phyloP scores from a whole-genome alignment of 805 yeast species.

The Ogataea ramenticola region DNA sequence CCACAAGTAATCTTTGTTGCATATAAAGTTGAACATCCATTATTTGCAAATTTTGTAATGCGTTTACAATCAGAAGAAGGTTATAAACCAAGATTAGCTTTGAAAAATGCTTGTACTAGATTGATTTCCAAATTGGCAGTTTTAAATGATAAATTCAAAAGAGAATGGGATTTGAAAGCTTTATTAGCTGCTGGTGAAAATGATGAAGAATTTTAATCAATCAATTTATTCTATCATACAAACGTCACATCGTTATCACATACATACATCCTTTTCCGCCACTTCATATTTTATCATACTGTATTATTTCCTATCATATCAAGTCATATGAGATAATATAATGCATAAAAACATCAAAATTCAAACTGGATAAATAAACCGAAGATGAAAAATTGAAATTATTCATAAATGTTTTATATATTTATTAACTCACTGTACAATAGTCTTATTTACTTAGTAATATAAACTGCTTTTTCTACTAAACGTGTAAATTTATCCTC shows the following conservation, averaged over 20 bases:
- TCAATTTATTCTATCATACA: too few species aligned
- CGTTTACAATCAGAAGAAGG: slow-evolving; percentile 96
- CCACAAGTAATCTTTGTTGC: slow-evolving; percentile 92
- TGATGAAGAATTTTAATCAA: slow-evolving; percentile 23
- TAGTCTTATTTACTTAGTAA: not conserved
- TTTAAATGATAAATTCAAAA: slow-evolving; percentile 70
- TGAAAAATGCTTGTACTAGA: slow-evolving; percentile 81
- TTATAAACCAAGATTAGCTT: slow-evolving; percentile 83
- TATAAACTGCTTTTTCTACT: too few species aligned
- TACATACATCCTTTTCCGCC: not conserved
- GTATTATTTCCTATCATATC: not conserved
- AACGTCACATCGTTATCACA: too few species aligned
- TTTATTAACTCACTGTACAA: not conserved
- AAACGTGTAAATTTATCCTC: too few species aligned
- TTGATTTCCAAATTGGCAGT: slow-evolving; percentile 73
- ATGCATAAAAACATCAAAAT: too few species aligned
- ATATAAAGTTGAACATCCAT: slow-evolving; percentile 95
- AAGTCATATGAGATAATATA: too few species aligned
- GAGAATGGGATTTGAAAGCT: slow-evolving; percentile 90
- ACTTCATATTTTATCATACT: not conserved
- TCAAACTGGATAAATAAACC: too few species aligned
- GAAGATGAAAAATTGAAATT: too few species aligned
- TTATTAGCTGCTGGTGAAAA: slow-evolving; percentile 49
- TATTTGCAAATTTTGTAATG: slow-evolving; percentile 90
- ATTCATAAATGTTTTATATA: too few species aligned